Evolutionary conservation across 306 rosid genomes (phyloP), one percentile per base, ranked within the genome.

Genomic region (Cicer judaicum): DNA sequence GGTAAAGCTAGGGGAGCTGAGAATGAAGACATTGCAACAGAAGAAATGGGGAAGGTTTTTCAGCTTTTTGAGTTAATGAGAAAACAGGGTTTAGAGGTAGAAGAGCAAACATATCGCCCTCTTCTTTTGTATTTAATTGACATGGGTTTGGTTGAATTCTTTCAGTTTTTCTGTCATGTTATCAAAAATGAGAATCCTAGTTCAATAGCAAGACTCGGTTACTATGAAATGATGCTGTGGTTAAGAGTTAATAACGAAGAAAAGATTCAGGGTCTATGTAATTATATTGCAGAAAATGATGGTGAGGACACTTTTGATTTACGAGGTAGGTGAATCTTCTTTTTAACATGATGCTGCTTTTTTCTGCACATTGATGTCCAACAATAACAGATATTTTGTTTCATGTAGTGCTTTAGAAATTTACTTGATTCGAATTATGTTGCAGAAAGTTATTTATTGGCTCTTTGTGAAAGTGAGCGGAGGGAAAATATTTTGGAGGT

Each of bases 201-300:
- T 61, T 82, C 85, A 13, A 16, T 41, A 79, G 40, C 87, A 19
- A 87, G 84, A 77, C 66, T 94, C 69, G 93, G 96, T 52, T 92
- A 91, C 87, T 92, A 91, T 54, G 95, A 91, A 84, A 90, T 94
- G 97, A 60, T 73, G 87, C 42, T 91, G 41, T 92, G 90, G 89
- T 61, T 90, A 77, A 86, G 77, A 74, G 82, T 88, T 46, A 57
- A 88, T 18, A 81, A 92, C 13, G 89, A 74, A 76, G 87, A 90
- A 81, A 94, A 85, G 83, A 85, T 94, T 80, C 89, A 55, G 57
- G 89, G 75, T 76, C 79, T 91, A 54, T 90, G 91, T 82, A 43
- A 86, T 55, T 73, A 65, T 73, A 78, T 87, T 73, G 78, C 76
- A 41, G 77, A 72, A 55, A 78, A 76, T 64, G 83, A 86, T 59